Conservation (phyloP, 176 grass and related monocot species). For the Phoenix dactylifera region DNA sequence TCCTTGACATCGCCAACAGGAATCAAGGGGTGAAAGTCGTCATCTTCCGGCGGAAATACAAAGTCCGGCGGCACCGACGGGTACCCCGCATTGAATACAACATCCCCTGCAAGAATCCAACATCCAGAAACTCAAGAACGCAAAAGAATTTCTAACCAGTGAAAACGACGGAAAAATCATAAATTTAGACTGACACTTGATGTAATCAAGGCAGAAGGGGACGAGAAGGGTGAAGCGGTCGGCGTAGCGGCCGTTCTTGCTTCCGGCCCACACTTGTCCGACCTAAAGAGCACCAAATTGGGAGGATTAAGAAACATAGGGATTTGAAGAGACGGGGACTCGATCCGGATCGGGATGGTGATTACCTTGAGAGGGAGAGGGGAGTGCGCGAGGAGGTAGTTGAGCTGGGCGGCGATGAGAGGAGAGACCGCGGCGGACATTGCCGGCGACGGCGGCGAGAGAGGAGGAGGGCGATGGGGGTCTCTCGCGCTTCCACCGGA, state of each 20-base stretch:
- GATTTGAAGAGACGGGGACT: not conserved
- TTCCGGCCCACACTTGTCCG: constrained; percentile 66
- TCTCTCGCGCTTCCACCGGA: no score
- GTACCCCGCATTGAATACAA: constrained; percentile 67
- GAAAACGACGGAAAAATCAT: not conserved
- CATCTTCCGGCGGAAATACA: constrained; percentile 61
- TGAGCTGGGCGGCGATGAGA: constrained; percentile 74
- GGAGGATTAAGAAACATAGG: not conserved
- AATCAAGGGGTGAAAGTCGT: constrained; percentile 52
- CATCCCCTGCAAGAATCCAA: constrained; percentile 57
- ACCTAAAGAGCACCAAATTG: constrained; percentile 32
- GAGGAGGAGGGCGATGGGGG: constrained; percentile 30
- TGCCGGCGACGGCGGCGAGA: constrained; percentile 14
- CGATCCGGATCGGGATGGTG: not conserved
- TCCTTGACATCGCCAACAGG: constrained; percentile 16
- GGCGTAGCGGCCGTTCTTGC: constrained; percentile 43
- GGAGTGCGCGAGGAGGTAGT: constrained; percentile 52
- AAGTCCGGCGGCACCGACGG: constrained; percentile 66
- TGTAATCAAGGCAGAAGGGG: constrained; percentile 97
- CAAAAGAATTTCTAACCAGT: constrained; percentile 6
- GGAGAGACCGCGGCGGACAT: constrained; percentile 27
- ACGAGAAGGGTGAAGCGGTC: constrained; percentile 75
- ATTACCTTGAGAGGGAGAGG: constrained; percentile 61
- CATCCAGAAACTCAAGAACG: not conserved
- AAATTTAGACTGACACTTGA: constrained; percentile 49